Evolutionary conservation across 75 land plant species (phyloP).

Genomic region (Sequoia sempervirens): DNA sequence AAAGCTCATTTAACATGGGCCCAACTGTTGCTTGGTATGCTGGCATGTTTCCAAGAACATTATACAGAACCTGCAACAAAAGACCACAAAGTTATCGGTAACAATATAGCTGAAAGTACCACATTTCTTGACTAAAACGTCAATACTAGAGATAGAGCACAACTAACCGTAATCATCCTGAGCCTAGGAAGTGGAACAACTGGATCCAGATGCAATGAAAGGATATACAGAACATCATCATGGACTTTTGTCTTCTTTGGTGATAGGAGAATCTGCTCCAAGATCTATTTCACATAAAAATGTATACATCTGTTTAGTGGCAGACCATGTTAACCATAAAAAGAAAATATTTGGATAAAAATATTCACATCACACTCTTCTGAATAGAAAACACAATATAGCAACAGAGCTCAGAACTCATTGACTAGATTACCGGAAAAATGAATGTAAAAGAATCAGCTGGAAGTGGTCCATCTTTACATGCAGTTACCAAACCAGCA

Average conservation of each 20-base stretch:
- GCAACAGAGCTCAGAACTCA: not conserved
- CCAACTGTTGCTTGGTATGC: conserved; percentile 64
- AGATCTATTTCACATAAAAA: conserved; percentile 47
- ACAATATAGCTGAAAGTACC: not conserved
- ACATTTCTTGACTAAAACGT: not conserved
- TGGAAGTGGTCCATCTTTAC: conserved; percentile 86
- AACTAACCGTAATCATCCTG: conserved; percentile 80
- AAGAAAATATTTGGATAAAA: not conserved
- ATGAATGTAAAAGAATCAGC: conserved; percentile 85
- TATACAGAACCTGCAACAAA: conserved; percentile 80
- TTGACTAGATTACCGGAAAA: conserved; percentile 64
- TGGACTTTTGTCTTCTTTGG: conserved; percentile 91
- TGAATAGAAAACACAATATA: not conserved
- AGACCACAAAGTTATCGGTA: not conserved
- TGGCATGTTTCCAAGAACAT: conserved; percentile 84
- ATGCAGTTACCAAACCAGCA: conserved; percentile 56
- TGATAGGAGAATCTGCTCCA: conserved; percentile 74
- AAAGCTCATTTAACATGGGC: conserved; percentile 86
- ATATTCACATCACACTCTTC: not conserved
- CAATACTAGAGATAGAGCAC: not conserved
- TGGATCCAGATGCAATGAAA: conserved; percentile 86
- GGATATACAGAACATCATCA: conserved; percentile 73
- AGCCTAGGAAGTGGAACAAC: conserved; percentile 80
- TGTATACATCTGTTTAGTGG: not conserved
- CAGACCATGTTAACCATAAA: not conserved